Evolutionary conservation across 345 rosid genomes (phyloP).

Genomic region (Lenwebbia sp.): DNA sequence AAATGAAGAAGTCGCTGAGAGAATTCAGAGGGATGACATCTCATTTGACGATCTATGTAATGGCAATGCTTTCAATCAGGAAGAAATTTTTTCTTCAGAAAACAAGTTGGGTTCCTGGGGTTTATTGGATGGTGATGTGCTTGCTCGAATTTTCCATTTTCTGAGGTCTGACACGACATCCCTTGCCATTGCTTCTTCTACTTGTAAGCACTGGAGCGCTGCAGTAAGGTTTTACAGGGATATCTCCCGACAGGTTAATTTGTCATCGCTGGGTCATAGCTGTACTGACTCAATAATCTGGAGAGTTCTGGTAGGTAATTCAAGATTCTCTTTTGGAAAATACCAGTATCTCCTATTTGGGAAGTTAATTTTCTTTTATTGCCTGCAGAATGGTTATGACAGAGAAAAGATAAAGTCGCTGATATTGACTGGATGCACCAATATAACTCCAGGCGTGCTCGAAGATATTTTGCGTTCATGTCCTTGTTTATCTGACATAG

Average conservation of each 20-base stretch:
- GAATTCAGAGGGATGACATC: conserved; percentile 30
- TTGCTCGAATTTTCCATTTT: conserved; percentile 82
- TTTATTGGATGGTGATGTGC: conserved; percentile 59
- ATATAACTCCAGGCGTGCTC: conserved; percentile 46
- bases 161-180: conserved; percentile 73
- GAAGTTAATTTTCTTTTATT: conserved; percentile 19
- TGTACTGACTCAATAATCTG: conserved; percentile 60
- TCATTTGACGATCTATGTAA: conserved; percentile 76
- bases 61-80: conserved; percentile 37
- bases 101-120: conserved; percentile 53
- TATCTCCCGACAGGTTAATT: conserved; percentile 64
- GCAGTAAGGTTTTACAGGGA: conserved; percentile 64
- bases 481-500: conserved; percentile 57
- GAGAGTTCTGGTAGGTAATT: conserved; percentile 54
- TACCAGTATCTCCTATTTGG: background rate
- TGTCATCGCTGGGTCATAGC: conserved; percentile 60
- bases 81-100: conserved; percentile 27
- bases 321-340: conserved; percentile 1
- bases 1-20: conserved; percentile 35
- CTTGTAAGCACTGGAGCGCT: conserved; percentile 92
- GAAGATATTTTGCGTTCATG: conserved; percentile 57
- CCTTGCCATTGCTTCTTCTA: conserved; percentile 68
- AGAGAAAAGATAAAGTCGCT: conserved; percentile 61
- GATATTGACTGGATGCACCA: conserved; percentile 72
- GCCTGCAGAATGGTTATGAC: conserved; percentile 64